A percentile compares a stretch with the other conserved stretches of the same genome.
phyloP scores from a whole-genome alignment of 2,329 filamentous ascomycete genomes.

The Penicillium decumbens region DNA sequence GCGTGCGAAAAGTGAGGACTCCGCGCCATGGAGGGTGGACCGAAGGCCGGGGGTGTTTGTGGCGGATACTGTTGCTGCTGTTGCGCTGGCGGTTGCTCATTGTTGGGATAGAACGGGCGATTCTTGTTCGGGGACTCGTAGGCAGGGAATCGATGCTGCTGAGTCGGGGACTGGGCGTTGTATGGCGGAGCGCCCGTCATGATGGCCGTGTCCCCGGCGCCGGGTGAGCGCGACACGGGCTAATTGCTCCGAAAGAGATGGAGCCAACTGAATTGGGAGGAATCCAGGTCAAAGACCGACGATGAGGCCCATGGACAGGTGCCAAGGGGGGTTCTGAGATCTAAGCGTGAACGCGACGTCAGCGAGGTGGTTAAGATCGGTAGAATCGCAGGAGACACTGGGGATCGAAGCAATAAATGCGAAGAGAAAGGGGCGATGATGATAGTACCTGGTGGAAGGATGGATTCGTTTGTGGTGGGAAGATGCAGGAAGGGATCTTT shows the following conservation, averaged over 20 bases:
- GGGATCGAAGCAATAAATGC: slow-evolving; percentile 6
- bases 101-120: slow-evolving; percentile 40
- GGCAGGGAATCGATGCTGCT: slow-evolving; percentile 39
- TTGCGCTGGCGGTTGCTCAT: slow-evolving; percentile 28
- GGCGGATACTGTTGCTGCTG: slow-evolving; percentile 35
- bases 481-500: slow-evolving; percentile 24
- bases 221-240: slow-evolving; percentile 26
- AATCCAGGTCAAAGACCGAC: slow-evolving; percentile 8
- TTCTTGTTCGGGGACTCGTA: slow-evolving; percentile 44
- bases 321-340: slow-evolving; percentile 19
- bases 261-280: slow-evolving; percentile 15
- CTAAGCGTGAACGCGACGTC: slow-evolving; percentile 23
- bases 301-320: slow-evolving; percentile 15
- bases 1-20: slow-evolving; percentile 42
- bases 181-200: slow-evolving; percentile 46
- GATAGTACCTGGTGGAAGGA: slow-evolving; percentile 20
- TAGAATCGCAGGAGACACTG: slow-evolving; percentile 1
- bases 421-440: slow-evolving; percentile 6
- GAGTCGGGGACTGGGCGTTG: slow-evolving; percentile 44
- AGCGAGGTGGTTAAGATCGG: slow-evolving; percentile 7
- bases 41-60: slow-evolving; percentile 42
- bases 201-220: slow-evolving; percentile 31
- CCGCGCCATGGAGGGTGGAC: slow-evolving; percentile 33
- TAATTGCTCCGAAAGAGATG: slow-evolving; percentile 6
- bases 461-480: slow-evolving; percentile 25